These are phyloP conservation scores for Aspergillus sp. DNA, from an alignment of 2,329 filamentous ascomycete genomes.

Conservation along the genomic window DNA sequence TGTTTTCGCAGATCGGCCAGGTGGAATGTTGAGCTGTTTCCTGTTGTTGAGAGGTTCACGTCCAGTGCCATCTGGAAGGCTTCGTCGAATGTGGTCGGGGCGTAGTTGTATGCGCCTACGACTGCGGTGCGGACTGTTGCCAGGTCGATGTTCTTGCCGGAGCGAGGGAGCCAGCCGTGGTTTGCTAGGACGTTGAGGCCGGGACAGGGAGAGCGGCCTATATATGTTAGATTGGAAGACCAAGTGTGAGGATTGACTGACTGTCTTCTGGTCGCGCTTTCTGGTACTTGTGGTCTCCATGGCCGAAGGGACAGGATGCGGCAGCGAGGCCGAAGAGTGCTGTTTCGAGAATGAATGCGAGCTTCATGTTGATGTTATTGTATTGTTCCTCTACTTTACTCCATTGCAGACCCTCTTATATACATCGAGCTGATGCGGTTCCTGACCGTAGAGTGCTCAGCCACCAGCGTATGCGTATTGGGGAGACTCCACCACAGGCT, in stretches of 20 bases:
- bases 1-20: background rate
- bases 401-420: background rate
- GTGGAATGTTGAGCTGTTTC: slow-evolving; percentile 1
- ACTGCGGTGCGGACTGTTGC: background rate
- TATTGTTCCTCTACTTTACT: background rate
- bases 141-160: background rate
- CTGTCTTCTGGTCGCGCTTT: background rate
- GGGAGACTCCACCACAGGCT: background rate
- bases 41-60: slow-evolving; percentile 5
- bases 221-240: background rate
- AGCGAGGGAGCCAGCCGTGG: slow-evolving; percentile 8
- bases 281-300: background rate
- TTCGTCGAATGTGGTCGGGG: background rate
- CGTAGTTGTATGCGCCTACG: slow-evolving; percentile 3
- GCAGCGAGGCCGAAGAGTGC: background rate
- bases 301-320: background rate
- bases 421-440: background rate
- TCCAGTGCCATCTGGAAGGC: background rate
- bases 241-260: background rate
- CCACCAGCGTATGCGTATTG: background rate
- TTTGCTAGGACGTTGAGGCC: slow-evolving; percentile 7
- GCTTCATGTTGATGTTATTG: background rate
- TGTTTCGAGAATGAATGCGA: background rate
- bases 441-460: background rate
- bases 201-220: slow-evolving; percentile 7